phyloP scores from a whole-genome alignment of 371 early-diverging fungal genomes.

The Basidiobolus meristosporus region DNA sequence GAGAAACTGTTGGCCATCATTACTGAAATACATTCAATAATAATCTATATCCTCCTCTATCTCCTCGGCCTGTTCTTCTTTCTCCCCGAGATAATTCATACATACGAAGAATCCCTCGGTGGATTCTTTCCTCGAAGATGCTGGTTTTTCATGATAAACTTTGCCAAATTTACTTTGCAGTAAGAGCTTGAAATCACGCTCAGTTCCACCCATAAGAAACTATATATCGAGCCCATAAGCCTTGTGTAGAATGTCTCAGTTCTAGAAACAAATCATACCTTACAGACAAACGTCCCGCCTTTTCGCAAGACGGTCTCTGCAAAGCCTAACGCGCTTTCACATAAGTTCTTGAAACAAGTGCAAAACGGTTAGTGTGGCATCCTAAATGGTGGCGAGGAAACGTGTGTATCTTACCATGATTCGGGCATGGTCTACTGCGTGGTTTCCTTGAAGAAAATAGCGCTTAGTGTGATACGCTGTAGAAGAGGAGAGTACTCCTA shows the following conservation, averaged over 20 bases:
- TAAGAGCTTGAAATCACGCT: slow-evolving; percentile 18
- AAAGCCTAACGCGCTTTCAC: slow-evolving; percentile 38
- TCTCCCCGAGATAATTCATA: slow-evolving; percentile 1
- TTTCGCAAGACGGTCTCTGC: slow-evolving; percentile 29
- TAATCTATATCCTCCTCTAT: too few species aligned
- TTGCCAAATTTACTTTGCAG: slow-evolving; percentile 18
- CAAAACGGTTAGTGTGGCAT: neutral
- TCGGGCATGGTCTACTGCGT: slow-evolving; percentile 22
- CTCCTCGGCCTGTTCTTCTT: too few species aligned
- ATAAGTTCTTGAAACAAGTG: slow-evolving; percentile 22
- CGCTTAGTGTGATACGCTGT: neutral
- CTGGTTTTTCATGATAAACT: slow-evolving; percentile 41
- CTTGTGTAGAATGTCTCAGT: neutral
- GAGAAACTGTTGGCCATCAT: too few species aligned
- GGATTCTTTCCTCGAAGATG: slow-evolving; percentile 47
- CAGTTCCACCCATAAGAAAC: slow-evolving; percentile 46
- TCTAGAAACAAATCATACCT: slow-evolving; percentile 15
- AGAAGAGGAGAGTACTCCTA: neutral
- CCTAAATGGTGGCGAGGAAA: slow-evolving; percentile 5
- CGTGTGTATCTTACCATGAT: slow-evolving; percentile 18
- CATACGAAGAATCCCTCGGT: slow-evolving; percentile 66
- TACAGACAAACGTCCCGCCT: slow-evolving; percentile 52
- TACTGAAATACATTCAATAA: too few species aligned
- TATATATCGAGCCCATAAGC: slow-evolving; percentile 5
- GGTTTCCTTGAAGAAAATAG: slow-evolving; percentile 8